A percentile compares a stretch with the other conserved stretches of the same genome.
These are phyloP conservation scores for Hydnomerulius pinastri DNA, from an alignment of 768 basidiomycete genomes.

Conservation along the genomic window DNA sequence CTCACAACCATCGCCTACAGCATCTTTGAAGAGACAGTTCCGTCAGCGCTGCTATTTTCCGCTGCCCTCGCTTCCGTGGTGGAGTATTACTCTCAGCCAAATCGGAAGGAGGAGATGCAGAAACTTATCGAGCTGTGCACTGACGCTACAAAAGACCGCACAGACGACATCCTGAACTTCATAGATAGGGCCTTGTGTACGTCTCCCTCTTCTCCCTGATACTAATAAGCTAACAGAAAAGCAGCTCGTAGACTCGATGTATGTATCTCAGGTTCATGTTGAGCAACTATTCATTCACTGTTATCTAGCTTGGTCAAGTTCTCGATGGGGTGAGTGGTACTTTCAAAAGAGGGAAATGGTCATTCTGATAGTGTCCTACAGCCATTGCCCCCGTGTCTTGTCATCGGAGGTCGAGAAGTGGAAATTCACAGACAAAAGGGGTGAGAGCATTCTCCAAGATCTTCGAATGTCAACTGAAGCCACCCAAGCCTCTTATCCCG, in stretches of 20 bases:
- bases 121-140: slow-evolving; percentile 41
- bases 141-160: slow-evolving; percentile 24
- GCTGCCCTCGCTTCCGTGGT: slow-evolving; percentile 57
- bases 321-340: slow-evolving; percentile 38
- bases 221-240: slow-evolving; percentile 33
- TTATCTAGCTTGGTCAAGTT: slow-evolving; percentile 41
- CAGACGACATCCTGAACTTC: slow-evolving; percentile 40
- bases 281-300: slow-evolving; percentile 32
- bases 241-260: slow-evolving; percentile 27
- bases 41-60: slow-evolving; percentile 57
- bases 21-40: slow-evolving; percentile 55
- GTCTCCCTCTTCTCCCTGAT: slow-evolving; percentile 15
- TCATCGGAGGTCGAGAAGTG: slow-evolving; percentile 9
- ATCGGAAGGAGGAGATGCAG: slow-evolving; percentile 29
- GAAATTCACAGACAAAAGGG: slow-evolving; percentile 19
- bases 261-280: slow-evolving; percentile 46
- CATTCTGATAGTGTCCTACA: slow-evolving; percentile 5
- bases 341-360: neutral
- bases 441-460: slow-evolving; percentile 5
- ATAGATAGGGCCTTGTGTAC: slow-evolving; percentile 50
- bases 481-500: slow-evolving; percentile 34
- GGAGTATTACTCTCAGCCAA: slow-evolving; percentile 56
- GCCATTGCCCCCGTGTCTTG: slow-evolving; percentile 1
- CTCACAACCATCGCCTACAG: slow-evolving; percentile 44
- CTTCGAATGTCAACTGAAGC: neutral